Evolutionary conservation across 148 eudicot genomes (phyloP).

Genomic region (Vaccinium darrowii): DNA sequence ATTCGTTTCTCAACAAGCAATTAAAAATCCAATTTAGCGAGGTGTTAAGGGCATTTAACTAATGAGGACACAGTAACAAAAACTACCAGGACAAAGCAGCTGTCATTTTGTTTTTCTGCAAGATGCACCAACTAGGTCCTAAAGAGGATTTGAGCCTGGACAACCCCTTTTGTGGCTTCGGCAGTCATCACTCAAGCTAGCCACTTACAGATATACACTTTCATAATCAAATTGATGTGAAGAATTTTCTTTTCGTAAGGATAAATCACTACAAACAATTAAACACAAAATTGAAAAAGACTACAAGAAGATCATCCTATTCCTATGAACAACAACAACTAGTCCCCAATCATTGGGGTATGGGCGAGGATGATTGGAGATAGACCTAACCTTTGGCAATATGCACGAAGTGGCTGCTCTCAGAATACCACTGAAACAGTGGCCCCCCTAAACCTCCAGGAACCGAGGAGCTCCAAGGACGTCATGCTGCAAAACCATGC

Average conservation of each 20-base stretch:
- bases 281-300: neutral
- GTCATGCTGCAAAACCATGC: too few species aligned
- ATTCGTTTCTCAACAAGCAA: neutral
- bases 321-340: neutral
- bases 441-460: too few species aligned
- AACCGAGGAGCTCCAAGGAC: too few species aligned
- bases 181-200: neutral
- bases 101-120: neutral
- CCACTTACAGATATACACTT: neutral
- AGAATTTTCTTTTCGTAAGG: neutral
- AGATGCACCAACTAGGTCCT: slow-evolving; percentile 2
- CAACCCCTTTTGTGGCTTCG: neutral
- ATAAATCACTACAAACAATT: neutral
- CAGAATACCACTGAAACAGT: too few species aligned
- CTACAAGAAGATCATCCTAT: neutral
- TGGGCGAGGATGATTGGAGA: too few species aligned
- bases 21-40: neutral
- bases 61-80: neutral
- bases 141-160: neutral
- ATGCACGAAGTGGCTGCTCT: too few species aligned
- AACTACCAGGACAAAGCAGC: neutral
- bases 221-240: neutral
- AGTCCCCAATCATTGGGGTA: too few species aligned
- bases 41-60: neutral
- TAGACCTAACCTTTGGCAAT: too few species aligned